Evolutionary conservation across 495 filamentous ascomycete genomes (phyloP).

Genomic region (Annulohypoxylon stygium): DNA sequence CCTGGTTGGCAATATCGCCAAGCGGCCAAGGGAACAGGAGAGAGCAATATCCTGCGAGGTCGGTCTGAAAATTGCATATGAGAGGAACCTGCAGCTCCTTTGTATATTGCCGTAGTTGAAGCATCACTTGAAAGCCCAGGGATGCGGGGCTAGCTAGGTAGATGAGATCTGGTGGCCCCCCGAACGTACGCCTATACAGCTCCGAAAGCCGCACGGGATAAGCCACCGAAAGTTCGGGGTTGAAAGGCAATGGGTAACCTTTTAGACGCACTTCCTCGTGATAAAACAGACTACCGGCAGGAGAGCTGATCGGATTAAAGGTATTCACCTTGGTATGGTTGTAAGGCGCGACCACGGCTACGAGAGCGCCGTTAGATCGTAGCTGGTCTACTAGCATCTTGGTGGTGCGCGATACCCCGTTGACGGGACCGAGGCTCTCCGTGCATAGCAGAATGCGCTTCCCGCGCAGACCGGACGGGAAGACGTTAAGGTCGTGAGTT

Average conservation of each 20-base stretch:
- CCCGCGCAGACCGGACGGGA: slow-evolving; percentile 62
- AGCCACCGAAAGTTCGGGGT: slow-evolving; percentile 72
- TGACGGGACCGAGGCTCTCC: slow-evolving; percentile 74
- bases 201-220: slow-evolving; percentile 71
- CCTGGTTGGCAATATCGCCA: slow-evolving; percentile 65
- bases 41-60: slow-evolving; percentile 71
- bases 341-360: slow-evolving; percentile 70
- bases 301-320: slow-evolving; percentile 42
- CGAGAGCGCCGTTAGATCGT: slow-evolving; percentile 65
- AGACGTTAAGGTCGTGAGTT: slow-evolving; percentile 48
- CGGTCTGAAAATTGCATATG: slow-evolving; percentile 74
- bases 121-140: slow-evolving; percentile 72
- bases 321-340: slow-evolving; percentile 56
- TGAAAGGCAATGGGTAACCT: slow-evolving; percentile 74
- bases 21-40: slow-evolving; percentile 71
- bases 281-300: background rate
- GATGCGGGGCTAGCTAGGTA: slow-evolving; percentile 75
- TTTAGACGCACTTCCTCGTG: slow-evolving; percentile 59
- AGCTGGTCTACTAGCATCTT: slow-evolving; percentile 72
- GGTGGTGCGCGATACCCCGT: slow-evolving; percentile 74
- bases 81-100: slow-evolving; percentile 62
- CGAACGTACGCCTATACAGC: slow-evolving; percentile 65
- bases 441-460: slow-evolving; percentile 71
- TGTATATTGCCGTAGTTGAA: slow-evolving; percentile 68
- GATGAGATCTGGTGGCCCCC: slow-evolving; percentile 65